phyloP scores from a whole-genome alignment of 2,329 filamentous ascomycete species.

The Penicillium sclerotigenum region DNA sequence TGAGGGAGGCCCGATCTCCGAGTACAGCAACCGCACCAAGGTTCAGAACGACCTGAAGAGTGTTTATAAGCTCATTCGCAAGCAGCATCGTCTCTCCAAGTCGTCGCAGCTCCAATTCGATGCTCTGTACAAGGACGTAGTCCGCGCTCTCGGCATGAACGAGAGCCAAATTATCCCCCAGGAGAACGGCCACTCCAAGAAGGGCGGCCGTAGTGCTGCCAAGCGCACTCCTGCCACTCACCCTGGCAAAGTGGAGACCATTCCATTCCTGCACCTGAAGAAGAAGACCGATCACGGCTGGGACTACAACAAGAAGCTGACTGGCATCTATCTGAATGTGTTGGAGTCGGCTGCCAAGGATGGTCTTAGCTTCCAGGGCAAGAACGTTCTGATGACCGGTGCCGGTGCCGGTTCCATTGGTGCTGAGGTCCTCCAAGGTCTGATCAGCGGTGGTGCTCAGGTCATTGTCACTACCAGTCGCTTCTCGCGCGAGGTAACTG shows the following conservation, averaged over 20 bases:
- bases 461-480: constrained; percentile 95
- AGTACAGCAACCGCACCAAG: constrained; percentile 97
- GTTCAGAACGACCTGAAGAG: constrained; percentile 92
- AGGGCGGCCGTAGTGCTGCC: constrained; percentile 52
- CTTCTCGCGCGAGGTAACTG: constrained; percentile 94
- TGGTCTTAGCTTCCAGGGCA: constrained; percentile 88
- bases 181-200: constrained; percentile 66
- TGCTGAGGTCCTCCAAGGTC: constrained; percentile 90
- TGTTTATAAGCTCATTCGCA: constrained; percentile 97
- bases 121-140: constrained; percentile 86
- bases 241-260: constrained; percentile 88
- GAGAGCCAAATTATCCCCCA: constrained; percentile 94
- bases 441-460: constrained; percentile 94
- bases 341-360: constrained; percentile 82
- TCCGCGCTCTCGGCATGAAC: constrained; percentile 94
- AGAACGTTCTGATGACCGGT: constrained; percentile 97
- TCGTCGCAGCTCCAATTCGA: constrained; percentile 96
- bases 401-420: constrained; percentile 97
- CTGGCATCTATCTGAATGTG: constrained; percentile 85
- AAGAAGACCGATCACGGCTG: constrained; percentile 95
- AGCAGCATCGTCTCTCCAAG: constrained; percentile 97
- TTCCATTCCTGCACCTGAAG: constrained; percentile 96
- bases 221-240: constrained; percentile 56
- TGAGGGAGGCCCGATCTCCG: constrained; percentile 95
- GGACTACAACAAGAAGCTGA: constrained; percentile 99